Base-by-base conservation (phyloP, 345 rosid species). In the Aquilaria yunnanensis region DNA sequence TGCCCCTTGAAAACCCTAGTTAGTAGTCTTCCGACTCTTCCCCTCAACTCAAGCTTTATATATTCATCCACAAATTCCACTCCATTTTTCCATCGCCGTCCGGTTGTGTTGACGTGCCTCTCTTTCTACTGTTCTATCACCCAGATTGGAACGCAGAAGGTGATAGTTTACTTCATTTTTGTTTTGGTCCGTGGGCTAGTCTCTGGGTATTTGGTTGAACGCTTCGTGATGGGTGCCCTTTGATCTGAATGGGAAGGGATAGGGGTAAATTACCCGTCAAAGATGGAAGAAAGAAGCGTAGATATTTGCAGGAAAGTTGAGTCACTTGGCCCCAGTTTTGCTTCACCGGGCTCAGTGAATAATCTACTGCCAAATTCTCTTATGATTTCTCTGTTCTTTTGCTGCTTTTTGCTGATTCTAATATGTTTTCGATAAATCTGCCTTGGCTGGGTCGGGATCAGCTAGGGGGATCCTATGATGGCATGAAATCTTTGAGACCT, bases 401-500 rank as follows among this genome's bases (percentile, higher is more conserved):
- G 9, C 11, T 11, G 0, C 33, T 12, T 30, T 34, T 29, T 23
- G 1, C 5, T 13, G 0, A 14, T 9, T 32, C 23, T 32, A 16
- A 43, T 29, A 16, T 45, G 10, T 16, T 10, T 47, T 43, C n/a
- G 45, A 2, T 1, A 2, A 3, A 13, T 34, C 14, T 12, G 14
- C 32, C 2, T 3, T 14, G 23, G 23, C 23, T 23, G 23, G 23
- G 23, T 23, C 23, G 23, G 23, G 23, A 23, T 23, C 23, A 23
- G 43, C 43, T 37, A 5, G 43, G 65, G 78, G 75, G 75, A 2
- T 76, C 83, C 86, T 3, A 68, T 78, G 86, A 81, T 78, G 83
- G 69, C 74, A 67, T 71, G 75, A 23, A 62, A 81, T 78, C 86
- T 81, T 81, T 81, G 83, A 81, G 86, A 78, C 79, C 86, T 78